A percentile compares a stretch with the other conserved stretches of the same genome.
Conservation (phyloP, 1,139 yeast genomes). For the Protomyces lactucae-debilis region DNA sequence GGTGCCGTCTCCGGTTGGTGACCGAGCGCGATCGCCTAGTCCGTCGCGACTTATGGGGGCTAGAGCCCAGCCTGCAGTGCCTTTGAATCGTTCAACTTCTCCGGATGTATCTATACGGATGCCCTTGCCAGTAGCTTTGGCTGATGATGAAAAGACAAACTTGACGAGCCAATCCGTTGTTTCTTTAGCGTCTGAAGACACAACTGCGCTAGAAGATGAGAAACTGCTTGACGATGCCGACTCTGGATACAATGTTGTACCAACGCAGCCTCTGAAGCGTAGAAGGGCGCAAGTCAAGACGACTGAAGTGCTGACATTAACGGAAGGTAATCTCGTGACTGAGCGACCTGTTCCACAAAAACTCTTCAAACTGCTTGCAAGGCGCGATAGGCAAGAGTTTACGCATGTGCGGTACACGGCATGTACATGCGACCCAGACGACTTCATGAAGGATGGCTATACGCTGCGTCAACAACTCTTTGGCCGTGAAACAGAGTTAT, state of each 20-base stretch:
- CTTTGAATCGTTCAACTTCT: slow-evolving; percentile 2
- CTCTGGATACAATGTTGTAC: slow-evolving; percentile 27
- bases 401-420: slow-evolving; percentile 84
- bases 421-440: slow-evolving; percentile 71
- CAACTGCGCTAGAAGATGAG: slow-evolving; percentile 1
- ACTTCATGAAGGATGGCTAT: slow-evolving; percentile 53
- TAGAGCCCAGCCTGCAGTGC: background rate
- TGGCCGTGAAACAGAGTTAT: slow-evolving; percentile 65
- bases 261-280: slow-evolving; percentile 49
- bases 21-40: background rate
- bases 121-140: slow-evolving; percentile 4
- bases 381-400: slow-evolving; percentile 85
- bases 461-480: slow-evolving; percentile 62
- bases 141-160: background rate
- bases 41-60: slow-evolving; percentile 7
- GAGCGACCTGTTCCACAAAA: slow-evolving; percentile 93
- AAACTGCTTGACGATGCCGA: background rate
- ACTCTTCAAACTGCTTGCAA: slow-evolving; percentile 67
- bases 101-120: slow-evolving; percentile 19
- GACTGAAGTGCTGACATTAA: slow-evolving; percentile 60
- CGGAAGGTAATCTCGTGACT: slow-evolving; percentile 72
- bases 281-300: slow-evolving; percentile 53
- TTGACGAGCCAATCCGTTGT: no score
- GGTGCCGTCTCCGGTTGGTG: background rate
- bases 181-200: background rate